Conservation (phyloP, 75 land plant genomes). For the Chamaecyparis obtusa region DNA sequence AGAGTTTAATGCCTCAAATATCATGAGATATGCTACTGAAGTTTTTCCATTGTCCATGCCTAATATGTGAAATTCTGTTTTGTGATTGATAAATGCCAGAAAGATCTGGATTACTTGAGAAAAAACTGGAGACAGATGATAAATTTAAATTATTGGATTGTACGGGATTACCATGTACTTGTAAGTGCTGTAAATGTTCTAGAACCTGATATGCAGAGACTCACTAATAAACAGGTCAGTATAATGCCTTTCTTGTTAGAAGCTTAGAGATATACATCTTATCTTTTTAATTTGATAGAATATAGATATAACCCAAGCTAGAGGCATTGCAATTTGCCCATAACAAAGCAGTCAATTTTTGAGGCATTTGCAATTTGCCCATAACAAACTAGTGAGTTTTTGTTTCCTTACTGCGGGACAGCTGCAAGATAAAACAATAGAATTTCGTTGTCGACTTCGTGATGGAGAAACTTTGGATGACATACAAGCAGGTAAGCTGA, state of each 20-base stretch:
- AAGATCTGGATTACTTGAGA: background rate
- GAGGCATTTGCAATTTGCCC: background rate
- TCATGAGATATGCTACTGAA: background rate
- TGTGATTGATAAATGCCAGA: background rate
- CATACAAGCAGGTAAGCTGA: conserved; percentile 82
- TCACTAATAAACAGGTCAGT: conserved; percentile 76
- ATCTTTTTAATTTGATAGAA: background rate
- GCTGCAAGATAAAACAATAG: conserved; percentile 69
- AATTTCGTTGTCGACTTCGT: conserved; percentile 66
- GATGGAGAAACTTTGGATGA: conserved; percentile 80
- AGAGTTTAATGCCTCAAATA: background rate
- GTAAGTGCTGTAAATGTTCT: conserved; percentile 69
- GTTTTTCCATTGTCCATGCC: background rate
- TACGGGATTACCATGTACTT: conserved; percentile 72
- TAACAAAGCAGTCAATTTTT: background rate
- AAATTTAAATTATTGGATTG: conserved; percentile 81
- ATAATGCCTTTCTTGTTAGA: background rate
- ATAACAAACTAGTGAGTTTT: background rate
- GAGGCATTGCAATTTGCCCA: background rate
- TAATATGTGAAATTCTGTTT: background rate
- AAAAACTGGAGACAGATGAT: conserved; percentile 45
- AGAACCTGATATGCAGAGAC: conserved; percentile 50
- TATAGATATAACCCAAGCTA: background rate
- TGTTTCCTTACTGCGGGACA: conserved; percentile 17
- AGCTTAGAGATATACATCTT: background rate